Evolutionary conservation across 257 asterid genomes (phyloP), one percentile per base, ranked within the genome.

Genomic region (Lithospermum erythrorhizon): DNA sequence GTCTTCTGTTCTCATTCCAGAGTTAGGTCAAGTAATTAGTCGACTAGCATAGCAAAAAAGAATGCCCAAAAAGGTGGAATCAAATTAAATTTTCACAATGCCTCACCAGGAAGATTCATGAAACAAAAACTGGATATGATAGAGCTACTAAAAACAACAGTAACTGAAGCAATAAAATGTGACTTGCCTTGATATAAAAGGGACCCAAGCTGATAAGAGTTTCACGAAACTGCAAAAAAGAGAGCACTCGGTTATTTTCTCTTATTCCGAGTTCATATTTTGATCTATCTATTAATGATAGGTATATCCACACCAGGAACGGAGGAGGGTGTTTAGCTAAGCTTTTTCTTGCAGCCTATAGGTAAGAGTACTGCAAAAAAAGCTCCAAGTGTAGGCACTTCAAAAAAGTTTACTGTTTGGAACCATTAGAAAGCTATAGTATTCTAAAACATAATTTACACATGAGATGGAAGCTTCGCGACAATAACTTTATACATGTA

Each of bases 141-240:
- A 2, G 13, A 11, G 18, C 6, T 19, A 14, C 20, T 54, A 62
- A 64, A 57, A 70, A 35, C 59, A 61, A 19, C 58, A 65, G 71
- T 54, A 60, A 47, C 30, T 3, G 55, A 48, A 49, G 14, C 58
- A 62, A 57, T 53, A 55, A 67, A 73, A 60, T 60, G 70, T 65
- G 49, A 73, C 94, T 86, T 83, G 73, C 98, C 97, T 93, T 93
- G 77, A 93, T 70, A 77, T 93, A 93, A 67, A 93, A 93, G 62
- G 98, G 97, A 61, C 98, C 98, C 95, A 91, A 63, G 65, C 71
- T 70, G 61, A 93, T 89, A 53, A 93, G 98, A 59, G 88, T 89
- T 75, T 80, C 88, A 55, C 97, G 95, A 75, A 93, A 88, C 98
- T 93, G 98, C 85, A 85, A 77, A 53, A 27, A 65, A 18, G 52